These are phyloP conservation scores for Pichia eremophila DNA, from an alignment of 805 yeast genomes.

Conservation along the genomic window DNA sequence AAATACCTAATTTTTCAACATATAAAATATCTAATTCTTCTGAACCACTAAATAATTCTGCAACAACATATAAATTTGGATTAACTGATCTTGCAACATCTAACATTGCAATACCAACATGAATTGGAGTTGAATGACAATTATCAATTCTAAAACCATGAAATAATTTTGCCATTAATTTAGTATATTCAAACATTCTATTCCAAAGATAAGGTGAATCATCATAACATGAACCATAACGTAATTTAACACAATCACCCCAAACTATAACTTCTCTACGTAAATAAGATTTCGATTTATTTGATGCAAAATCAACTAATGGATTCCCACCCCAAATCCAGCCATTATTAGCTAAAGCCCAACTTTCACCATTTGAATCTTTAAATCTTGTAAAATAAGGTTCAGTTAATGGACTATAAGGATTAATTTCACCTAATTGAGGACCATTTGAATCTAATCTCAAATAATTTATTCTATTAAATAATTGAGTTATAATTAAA, in stretches of 20 bases:
- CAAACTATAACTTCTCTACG: conserved; percentile 91
- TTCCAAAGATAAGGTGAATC: conserved; percentile 90
- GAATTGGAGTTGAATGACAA: conserved; percentile 93
- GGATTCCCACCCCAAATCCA: conserved; percentile 99
- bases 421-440: conserved; percentile 55
- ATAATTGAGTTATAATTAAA: conserved; percentile 58
- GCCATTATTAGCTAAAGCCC: conserved; percentile 87
- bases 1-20: conserved; percentile 84
- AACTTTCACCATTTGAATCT: conserved; percentile 43
- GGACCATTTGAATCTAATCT: conserved; percentile 82
- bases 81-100: conserved; percentile 82
- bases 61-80: conserved; percentile 85
- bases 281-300: conserved; percentile 67
- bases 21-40: conserved; percentile 83
- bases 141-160: conserved; percentile 90
- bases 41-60: conserved; percentile 89
- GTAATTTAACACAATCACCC: conserved; percentile 93
- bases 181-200: conserved; percentile 72
- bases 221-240: conserved; percentile 68
- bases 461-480: conserved; percentile 65
- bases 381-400: conserved; percentile 76
- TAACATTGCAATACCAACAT: conserved; percentile 81
- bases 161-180: conserved; percentile 61
- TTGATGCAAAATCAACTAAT: conserved; percentile 83
- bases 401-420: conserved; percentile 60